Conservation (phyloP, 2,329 filamentous ascomycete genomes). For the Colletotrichum viniferum region DNA sequence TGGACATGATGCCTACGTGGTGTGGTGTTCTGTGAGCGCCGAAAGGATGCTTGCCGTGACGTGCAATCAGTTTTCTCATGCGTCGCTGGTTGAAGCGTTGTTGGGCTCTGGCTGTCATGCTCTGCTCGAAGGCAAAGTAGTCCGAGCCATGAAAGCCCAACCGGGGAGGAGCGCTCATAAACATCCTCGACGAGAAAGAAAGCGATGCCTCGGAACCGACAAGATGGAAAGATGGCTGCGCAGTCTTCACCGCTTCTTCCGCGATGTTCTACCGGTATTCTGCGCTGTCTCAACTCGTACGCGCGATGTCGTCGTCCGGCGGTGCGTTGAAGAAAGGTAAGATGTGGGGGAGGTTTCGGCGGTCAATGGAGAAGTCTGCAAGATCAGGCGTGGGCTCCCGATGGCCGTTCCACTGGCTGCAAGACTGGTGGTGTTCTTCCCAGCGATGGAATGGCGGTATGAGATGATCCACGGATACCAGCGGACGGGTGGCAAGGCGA, state of each 20-base stretch:
- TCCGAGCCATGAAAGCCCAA: constrained; percentile 15
- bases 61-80: constrained; percentile 7
- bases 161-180: constrained; percentile 18
- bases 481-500: constrained; percentile 17
- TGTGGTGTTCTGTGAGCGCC: neutral
- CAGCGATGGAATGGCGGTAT: constrained; percentile 14
- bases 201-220: neutral
- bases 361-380: constrained; percentile 15
- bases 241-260: constrained; percentile 9
- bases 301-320: constrained; percentile 19
- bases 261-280: neutral
- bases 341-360: neutral
- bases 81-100: constrained; percentile 5
- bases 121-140: constrained; percentile 16
- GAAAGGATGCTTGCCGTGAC: constrained; percentile 5
- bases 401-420: constrained; percentile 6
- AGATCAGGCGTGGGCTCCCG: constrained; percentile 11
- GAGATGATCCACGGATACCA: constrained; percentile 10
- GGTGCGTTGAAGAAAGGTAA: constrained; percentile 1
- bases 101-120: neutral
- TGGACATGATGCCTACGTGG: constrained; percentile 3
- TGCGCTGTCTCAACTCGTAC: constrained; percentile 5
- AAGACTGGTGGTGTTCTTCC: neutral
- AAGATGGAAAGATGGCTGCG: neutral
- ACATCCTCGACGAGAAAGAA: constrained; percentile 4